A percentile compares a stretch with the other conserved stretches of the same genome.
phyloP scores from a whole-genome alignment of 2,329 filamentous ascomycete genomes.

The Xylaria hypoxylon region DNA sequence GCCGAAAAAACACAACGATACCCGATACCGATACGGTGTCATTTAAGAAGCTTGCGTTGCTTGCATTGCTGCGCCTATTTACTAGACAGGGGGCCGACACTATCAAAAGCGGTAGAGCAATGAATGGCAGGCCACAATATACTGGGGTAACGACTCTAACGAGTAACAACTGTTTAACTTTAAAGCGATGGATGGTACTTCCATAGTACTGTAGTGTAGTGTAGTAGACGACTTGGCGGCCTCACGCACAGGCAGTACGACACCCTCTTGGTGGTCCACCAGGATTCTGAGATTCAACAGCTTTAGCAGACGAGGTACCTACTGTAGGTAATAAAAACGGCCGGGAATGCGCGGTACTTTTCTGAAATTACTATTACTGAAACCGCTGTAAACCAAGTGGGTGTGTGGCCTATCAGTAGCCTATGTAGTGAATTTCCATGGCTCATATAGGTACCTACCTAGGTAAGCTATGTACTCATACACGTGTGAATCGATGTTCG shows the following conservation, averaged over 20 bases:
- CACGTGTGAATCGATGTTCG: slow-evolving; percentile 5
- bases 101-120: slow-evolving; percentile 8
- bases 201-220: too few species aligned
- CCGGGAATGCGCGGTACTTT: slow-evolving; percentile 37
- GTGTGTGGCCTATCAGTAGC: too few species aligned
- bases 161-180: slow-evolving; percentile 6
- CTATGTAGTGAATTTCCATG: too few species aligned
- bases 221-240: too few species aligned
- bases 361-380: slow-evolving; percentile 24
- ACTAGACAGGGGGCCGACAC: slow-evolving; percentile 7
- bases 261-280: too few species aligned
- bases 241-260: too few species aligned
- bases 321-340: slow-evolving; percentile 20
- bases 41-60: slow-evolving; percentile 30
- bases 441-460: too few species aligned
- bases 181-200: too few species aligned
- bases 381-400: neutral
- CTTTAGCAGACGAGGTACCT: neutral
- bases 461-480: too few species aligned
- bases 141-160: slow-evolving; percentile 8
- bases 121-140: neutral
- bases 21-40: slow-evolving; percentile 21
- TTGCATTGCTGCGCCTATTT: slow-evolving; percentile 30
- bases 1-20: slow-evolving; percentile 1
- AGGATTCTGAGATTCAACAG: slow-evolving; percentile 15